These are phyloP conservation scores for Mrakia frigida DNA, from an alignment of 768 basidiomycete species.

Conservation along the genomic window DNA sequence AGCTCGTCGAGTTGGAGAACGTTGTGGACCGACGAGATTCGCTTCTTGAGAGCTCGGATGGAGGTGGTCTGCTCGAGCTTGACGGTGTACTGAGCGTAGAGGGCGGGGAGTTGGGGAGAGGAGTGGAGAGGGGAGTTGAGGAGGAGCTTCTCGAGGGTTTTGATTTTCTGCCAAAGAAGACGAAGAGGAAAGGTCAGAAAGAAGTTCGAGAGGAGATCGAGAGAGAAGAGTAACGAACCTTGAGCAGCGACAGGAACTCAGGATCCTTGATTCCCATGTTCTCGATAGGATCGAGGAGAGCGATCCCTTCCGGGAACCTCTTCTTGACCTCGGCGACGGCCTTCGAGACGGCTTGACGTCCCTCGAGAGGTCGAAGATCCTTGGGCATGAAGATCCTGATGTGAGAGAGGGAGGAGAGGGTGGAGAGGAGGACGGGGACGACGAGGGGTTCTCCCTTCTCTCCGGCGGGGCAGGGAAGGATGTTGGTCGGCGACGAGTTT, in stretches of 20 bases:
- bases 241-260: slow-evolving; percentile 78
- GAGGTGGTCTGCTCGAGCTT: slow-evolving; percentile 67
- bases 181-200: background rate
- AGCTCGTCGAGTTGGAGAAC: slow-evolving; percentile 94
- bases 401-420: slow-evolving; percentile 77
- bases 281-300: slow-evolving; percentile 80
- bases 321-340: slow-evolving; percentile 84
- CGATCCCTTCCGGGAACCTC: slow-evolving; percentile 79
- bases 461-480: slow-evolving; percentile 66
- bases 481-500: slow-evolving; percentile 54
- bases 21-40: slow-evolving; percentile 83
- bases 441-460: slow-evolving; percentile 77
- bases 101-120: slow-evolving; percentile 67
- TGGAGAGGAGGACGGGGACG: slow-evolving; percentile 80
- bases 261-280: slow-evolving; percentile 96
- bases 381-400: slow-evolving; percentile 84
- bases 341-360: slow-evolving; percentile 81
- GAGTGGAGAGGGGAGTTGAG: slow-evolving; percentile 70
- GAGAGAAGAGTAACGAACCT: slow-evolving; percentile 50
- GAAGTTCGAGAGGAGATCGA: background rate
- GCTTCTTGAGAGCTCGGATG: slow-evolving; percentile 73
- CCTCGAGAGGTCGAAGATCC: slow-evolving; percentile 69
- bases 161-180: slow-evolving; percentile 66
- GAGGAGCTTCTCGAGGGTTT: slow-evolving; percentile 80
- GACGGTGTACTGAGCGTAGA: slow-evolving; percentile 71